A percentile compares a stretch with the other conserved stretches of the same genome.
phyloP scores from a whole-genome alignment of 1,139 yeast species.

The Barnettozyma hawaiiensis region DNA sequence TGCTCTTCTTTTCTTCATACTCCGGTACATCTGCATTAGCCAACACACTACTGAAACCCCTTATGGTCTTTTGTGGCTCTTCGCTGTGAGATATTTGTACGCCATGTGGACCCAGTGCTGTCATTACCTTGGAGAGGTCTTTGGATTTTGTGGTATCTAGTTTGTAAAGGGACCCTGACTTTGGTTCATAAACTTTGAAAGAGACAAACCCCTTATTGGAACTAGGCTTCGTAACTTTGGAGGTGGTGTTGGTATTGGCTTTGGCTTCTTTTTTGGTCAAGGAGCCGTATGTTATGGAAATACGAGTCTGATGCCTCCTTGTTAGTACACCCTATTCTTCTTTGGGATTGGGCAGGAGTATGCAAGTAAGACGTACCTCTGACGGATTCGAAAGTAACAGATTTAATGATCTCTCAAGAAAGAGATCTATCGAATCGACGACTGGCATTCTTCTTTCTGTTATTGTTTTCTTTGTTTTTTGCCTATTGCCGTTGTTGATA shows the following conservation, averaged over 20 bases:
- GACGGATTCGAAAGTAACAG: slow-evolving; percentile 47
- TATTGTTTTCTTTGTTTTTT: no score
- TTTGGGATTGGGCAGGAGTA: no score
- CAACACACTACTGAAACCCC: slow-evolving; percentile 30
- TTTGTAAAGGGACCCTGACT: slow-evolving; percentile 60
- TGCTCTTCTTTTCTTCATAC: slow-evolving; percentile 20
- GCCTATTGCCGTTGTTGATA: neutral
- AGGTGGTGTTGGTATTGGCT: slow-evolving; percentile 14
- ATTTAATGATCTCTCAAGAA: slow-evolving; percentile 41
- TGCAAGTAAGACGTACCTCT: slow-evolving; percentile 34
- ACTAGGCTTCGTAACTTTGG: slow-evolving; percentile 22
- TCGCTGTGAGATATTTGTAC: slow-evolving; percentile 37
- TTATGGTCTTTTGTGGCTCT: slow-evolving; percentile 13
- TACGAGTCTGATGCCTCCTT: slow-evolving; percentile 32
- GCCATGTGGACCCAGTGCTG: slow-evolving; percentile 84
- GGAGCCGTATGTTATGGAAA: slow-evolving; percentile 45
- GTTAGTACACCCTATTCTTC: no score
- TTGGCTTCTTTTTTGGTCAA: slow-evolving; percentile 27
- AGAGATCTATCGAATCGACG: slow-evolving; percentile 42
- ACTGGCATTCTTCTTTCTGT: slow-evolving; percentile 30
- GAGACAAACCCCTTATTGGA: slow-evolving; percentile 36
- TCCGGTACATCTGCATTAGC: slow-evolving; percentile 30
- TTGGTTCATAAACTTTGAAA: slow-evolving; percentile 70
- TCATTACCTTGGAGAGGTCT: slow-evolving; percentile 71
- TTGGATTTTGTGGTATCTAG: slow-evolving; percentile 60